Evolutionary conservation across 257 asterid species (phyloP).

Genomic region (Gentiana straminea): DNA sequence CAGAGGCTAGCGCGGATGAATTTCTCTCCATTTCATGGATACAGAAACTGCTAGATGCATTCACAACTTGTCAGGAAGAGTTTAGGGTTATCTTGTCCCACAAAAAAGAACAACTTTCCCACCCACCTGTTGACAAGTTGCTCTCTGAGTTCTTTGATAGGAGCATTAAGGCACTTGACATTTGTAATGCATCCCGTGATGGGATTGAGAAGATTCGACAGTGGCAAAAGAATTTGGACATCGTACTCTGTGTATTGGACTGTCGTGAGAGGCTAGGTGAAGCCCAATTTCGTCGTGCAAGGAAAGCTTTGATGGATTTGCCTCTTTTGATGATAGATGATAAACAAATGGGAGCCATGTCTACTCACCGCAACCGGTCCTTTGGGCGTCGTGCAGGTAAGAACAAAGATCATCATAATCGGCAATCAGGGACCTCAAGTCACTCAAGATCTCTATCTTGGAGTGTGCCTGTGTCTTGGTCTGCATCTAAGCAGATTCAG

Average conservation of each 20-base stretch:
- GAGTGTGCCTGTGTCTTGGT: conserved; percentile 88
- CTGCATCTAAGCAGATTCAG: conserved; percentile 92
- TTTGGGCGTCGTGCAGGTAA: conserved; percentile 55
- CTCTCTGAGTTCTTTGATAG: conserved; percentile 62
- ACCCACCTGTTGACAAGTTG: conserved; percentile 45
- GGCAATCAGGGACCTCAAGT: conserved; percentile 57
- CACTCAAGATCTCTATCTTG: conserved; percentile 89
- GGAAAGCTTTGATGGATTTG: conserved; percentile 72
- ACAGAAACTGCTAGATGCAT: conserved; percentile 50
- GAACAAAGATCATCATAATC: conserved; percentile 46
- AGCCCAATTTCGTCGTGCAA: conserved; percentile 74
- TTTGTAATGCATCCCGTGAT: conserved; percentile 77
- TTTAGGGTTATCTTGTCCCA: conserved; percentile 33
- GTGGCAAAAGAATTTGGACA: conserved; percentile 80
- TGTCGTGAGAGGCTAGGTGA: conserved; percentile 38
- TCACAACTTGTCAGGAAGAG: conserved; percentile 52
- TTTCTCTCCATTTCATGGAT: conserved; percentile 82
- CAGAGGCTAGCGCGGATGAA: conserved; percentile 39
- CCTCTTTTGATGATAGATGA: conserved; percentile 74
- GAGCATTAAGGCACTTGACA: conserved; percentile 77
- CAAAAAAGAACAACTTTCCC: conserved; percentile 34
- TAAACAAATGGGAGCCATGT: conserved; percentile 48
- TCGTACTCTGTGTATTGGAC: conserved; percentile 52
- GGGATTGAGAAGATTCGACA: conserved; percentile 65
- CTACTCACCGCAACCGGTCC: conserved; percentile 63